Conservation (phyloP, 2,329 filamentous ascomycete genomes). For the Phialemoniopsis sp. region DNA sequence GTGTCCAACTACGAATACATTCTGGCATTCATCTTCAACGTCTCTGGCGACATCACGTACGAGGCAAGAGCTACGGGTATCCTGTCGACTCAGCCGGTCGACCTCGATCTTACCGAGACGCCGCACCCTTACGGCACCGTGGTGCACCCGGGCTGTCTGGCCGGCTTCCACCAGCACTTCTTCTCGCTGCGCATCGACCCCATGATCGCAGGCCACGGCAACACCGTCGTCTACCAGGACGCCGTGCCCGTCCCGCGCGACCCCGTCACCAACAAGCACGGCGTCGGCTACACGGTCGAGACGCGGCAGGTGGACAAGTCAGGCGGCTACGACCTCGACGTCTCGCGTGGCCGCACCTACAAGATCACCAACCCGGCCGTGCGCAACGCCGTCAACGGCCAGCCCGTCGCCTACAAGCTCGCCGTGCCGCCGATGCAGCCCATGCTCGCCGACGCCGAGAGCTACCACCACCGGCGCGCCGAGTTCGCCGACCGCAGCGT, state of each 20-base stretch:
- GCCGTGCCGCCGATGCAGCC: conserved; percentile 48
- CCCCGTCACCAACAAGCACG: conserved; percentile 39
- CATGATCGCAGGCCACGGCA: too few relatives aligned
- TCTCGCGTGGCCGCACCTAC: conserved; percentile 40
- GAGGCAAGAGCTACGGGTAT: conserved; percentile 71
- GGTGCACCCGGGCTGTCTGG: conserved; percentile 45
- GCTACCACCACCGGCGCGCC: conserved; percentile 25
- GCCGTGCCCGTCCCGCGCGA: conserved; percentile 54
- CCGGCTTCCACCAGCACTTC: conserved; percentile 54
- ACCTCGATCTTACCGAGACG: conserved; percentile 11
- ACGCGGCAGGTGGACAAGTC: conserved; percentile 51
- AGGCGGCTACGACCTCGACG: conserved; percentile 54
- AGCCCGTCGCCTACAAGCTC: conserved; percentile 46
- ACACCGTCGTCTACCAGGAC: conserved; percentile 17
- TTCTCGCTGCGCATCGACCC: conserved; percentile 49
- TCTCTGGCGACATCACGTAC: conserved; percentile 34
- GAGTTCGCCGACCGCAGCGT: conserved; percentile 28
- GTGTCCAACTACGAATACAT: conserved; percentile 50
- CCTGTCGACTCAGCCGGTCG: conserved; percentile 70
- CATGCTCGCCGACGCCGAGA: conserved; percentile 41
- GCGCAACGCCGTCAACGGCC: conserved; percentile 41
- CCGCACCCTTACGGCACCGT: conserved; percentile 39
- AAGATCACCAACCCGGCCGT: conserved; percentile 44
- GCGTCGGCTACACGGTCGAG: conserved; percentile 52
- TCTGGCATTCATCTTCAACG: conserved; percentile 9